Evolutionary conservation across 495 filamentous ascomycete species (phyloP), one percentile per base, ranked within the genome.

Genomic region (Acidomyces sp.): DNA sequence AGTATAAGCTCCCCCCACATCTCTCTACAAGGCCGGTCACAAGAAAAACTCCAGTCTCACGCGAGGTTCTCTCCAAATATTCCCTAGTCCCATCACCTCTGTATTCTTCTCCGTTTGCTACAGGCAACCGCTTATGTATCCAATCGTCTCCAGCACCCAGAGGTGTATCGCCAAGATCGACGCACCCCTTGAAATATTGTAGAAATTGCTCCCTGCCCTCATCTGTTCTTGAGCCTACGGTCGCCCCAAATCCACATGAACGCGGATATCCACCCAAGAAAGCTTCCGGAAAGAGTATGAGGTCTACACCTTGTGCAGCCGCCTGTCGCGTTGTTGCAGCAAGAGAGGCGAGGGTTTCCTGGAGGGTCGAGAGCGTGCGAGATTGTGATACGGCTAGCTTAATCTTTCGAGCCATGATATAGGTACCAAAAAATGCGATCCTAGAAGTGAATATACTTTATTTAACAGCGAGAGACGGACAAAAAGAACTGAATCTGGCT

Each of bases 201-300:
- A 87, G 68, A 54, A 82, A 96, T 43, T 92, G 85, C 6, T 92
- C 83, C 3, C 87, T 72, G 3, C 87, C 88, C 15, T 64, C 66
- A 10, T 68, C 61, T 1, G 68, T 66, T 4, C 88, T 76, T 2
- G 65, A 62, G 0, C 88, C 88, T 7, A 94, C 70, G 0, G 72
- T 66, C 21, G 73, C 70, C 10, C 85, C 86, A 49, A 94, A 94
- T 33, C 64, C 63, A 42, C 75, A 77, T n/a, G 80, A 80, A 17
- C 88, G 78, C 11, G 88, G 88, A 53, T 96, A 96, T 6, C 88
- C 88, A 15, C 88, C 88, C 0, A 96, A 69, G 56, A 84, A 95
- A 19, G 88, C 88, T 64, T 96, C 88, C 0, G 88, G 88, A 50
- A 94, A 90, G 29, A 95, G 74, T 13, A 96, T 62, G 36, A 96